Conservation (phyloP, 1,139 yeast species). For the Pichia terricola region DNA sequence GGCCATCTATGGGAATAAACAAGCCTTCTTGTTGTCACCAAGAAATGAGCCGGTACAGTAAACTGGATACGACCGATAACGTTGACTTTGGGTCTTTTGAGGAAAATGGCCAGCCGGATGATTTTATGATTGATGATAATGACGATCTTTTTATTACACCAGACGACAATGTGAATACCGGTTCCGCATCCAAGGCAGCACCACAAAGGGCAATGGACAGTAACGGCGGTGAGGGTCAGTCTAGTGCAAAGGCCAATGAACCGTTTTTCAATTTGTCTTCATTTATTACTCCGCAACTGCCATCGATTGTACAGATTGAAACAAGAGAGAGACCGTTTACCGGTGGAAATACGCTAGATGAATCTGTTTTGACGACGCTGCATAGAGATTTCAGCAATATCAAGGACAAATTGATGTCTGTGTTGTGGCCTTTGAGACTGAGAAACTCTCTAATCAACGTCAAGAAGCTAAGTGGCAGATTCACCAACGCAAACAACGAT, state of each 20-base stretch:
- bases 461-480: slow-evolving; percentile 22
- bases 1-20: no score
- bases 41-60: slow-evolving; percentile 3
- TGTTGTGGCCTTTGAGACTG: slow-evolving; percentile 52
- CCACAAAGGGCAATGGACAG: slow-evolving; percentile 1
- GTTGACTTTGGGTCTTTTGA: slow-evolving; percentile 7
- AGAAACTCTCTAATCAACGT: slow-evolving; percentile 21
- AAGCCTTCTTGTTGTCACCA: no score
- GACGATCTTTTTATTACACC: slow-evolving; percentile 30
- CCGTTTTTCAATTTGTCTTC: slow-evolving; percentile 22
- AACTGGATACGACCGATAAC: slow-evolving; percentile 10
- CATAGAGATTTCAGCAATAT: slow-evolving; percentile 60
- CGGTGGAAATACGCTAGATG: slow-evolving; percentile 82
- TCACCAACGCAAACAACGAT: slow-evolving; percentile 12
- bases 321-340: slow-evolving; percentile 63
- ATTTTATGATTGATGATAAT: slow-evolving; percentile 24
- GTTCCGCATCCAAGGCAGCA: slow-evolving; percentile 1
- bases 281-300: slow-evolving; percentile 28
- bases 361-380: slow-evolving; percentile 64
- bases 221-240: neutral
- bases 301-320: slow-evolving; percentile 29
- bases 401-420: slow-evolving; percentile 54
- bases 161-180: slow-evolving; percentile 20
- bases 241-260: neutral
- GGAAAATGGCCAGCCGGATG: slow-evolving; percentile 13